phyloP scores from a whole-genome alignment of 2,329 filamentous ascomycete species.

The Fusarium aywerte region DNA sequence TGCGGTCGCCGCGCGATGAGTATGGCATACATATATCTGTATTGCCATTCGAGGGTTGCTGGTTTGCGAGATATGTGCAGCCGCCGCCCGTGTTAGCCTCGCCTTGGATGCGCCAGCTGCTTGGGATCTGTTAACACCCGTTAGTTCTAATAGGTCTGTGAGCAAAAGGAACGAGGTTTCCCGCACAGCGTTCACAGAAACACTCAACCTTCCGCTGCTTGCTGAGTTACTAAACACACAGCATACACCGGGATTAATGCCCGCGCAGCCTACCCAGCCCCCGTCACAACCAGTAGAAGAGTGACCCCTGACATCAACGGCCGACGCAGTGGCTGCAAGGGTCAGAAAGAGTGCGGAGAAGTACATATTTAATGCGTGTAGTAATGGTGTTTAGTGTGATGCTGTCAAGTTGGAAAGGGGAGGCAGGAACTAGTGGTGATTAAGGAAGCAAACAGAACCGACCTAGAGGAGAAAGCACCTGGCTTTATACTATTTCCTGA shows the following conservation, averaged over 20 bases:
- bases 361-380: background rate
- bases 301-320: background rate
- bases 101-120: background rate
- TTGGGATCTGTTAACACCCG: background rate
- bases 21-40: background rate
- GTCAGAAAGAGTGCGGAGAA: background rate
- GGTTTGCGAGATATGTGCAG: background rate
- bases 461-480: background rate
- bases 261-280: background rate
- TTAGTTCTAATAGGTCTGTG: background rate
- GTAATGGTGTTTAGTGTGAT: background rate
- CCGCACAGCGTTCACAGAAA: background rate
- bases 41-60: background rate
- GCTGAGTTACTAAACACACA: background rate
- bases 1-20: background rate
- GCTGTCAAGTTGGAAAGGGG: background rate
- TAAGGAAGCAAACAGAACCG: background rate
- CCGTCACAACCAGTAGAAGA: rapidly evolving
- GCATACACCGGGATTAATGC: background rate
- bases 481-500: background rate
- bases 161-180: background rate
- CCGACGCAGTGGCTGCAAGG: background rate
- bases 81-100: background rate
- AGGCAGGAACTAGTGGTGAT: background rate
- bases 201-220: background rate